Evolutionary conservation across 1,284 basidiomycete genomes (phyloP).

Genomic region (Puccinia polysora): DNA sequence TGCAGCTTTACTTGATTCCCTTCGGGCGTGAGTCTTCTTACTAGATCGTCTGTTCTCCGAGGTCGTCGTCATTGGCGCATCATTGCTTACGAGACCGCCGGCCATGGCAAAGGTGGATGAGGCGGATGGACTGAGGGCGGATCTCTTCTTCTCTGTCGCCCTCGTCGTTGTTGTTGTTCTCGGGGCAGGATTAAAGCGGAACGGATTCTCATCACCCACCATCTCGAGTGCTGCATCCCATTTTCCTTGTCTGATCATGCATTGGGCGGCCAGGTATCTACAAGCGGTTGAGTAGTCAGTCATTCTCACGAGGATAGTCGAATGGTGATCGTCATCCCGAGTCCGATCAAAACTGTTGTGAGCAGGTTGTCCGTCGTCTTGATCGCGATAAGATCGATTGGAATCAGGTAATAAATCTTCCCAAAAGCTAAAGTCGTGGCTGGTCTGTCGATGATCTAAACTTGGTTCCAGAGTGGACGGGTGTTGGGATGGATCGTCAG

Average conservation of each 20-base stretch:
- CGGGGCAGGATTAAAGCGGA: slow-evolving; percentile 55
- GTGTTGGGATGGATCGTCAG: not conserved
- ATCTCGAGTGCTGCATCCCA: slow-evolving; percentile 89
- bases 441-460: not conserved
- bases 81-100: not conserved
- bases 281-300: slow-evolving; percentile 89
- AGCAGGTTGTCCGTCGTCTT: not conserved
- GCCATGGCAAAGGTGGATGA: slow-evolving; percentile 1
- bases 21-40: slow-evolving; percentile 68
- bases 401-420: not conserved
- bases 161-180: slow-evolving; percentile 44
- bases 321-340: not conserved
- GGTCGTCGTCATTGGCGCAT: not conserved
- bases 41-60: slow-evolving; percentile 65
- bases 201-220: slow-evolving; percentile 84
- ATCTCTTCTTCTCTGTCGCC: not conserved
- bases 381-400: not conserved
- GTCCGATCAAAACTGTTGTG: not conserved
- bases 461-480: not conserved
- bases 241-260: slow-evolving; percentile 85
- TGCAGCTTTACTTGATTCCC: slow-evolving; percentile 25
- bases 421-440: slow-evolving; percentile 13
- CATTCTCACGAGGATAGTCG: slow-evolving; percentile 54
- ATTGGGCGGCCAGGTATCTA: slow-evolving; percentile 88
- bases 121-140: slow-evolving; percentile 9